Base-by-base conservation (phyloP, 805 yeast genomes). In the Clavispora phyllophila region DNA sequence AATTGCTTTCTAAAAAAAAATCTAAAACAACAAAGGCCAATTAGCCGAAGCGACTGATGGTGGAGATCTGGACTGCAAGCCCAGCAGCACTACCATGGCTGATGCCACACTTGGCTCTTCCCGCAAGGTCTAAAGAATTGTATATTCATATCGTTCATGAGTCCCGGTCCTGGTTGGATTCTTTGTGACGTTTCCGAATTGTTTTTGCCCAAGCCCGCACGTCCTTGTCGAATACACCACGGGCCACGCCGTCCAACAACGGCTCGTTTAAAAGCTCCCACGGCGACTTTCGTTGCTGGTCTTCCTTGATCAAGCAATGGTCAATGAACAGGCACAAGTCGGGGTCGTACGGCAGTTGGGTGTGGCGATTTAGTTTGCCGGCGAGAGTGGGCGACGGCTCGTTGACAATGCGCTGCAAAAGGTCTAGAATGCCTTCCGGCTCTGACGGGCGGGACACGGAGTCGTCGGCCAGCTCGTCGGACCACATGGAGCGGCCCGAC, bases 381-480 rank as follows among this genome's bases (percentile, higher is more conserved):
- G 57, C 46, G 37, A 90, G 70, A 1, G 75, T 68, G 9, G 99
- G 99, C 0, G 97, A 89, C 2, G 81, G 82, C 60, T 93, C 99
- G 56, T 90, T 87, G 19, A 93, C 99, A 34, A 93, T 90, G 54
- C 96, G 70, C 66, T 93, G 98, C 42, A 93, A 63, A 15, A 93
- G 71, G 57, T 93, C 99, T 49, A 93, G 70, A 35, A 93, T 91
- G 1, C 96, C 95, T 55, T 87, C 84, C 3, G 95, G 95, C 4
- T 61, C 62, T 8, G 67, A 66, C 12, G 32, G 36, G 17, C 39
- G 47, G 6, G 58, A 74, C 67, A 56, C 54, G 41, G 42, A 32
- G 3, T 32, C 37, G 17, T 39, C 42, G 5, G 38, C 24, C 22
- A 18, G 20, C 3, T 28, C 36, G 47, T 79, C 82, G 18, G 78